A percentile compares a stretch with the other conserved stretches of the same genome.
Conservation (phyloP, 305 asterid species). For the Fraxinus nigra region DNA sequence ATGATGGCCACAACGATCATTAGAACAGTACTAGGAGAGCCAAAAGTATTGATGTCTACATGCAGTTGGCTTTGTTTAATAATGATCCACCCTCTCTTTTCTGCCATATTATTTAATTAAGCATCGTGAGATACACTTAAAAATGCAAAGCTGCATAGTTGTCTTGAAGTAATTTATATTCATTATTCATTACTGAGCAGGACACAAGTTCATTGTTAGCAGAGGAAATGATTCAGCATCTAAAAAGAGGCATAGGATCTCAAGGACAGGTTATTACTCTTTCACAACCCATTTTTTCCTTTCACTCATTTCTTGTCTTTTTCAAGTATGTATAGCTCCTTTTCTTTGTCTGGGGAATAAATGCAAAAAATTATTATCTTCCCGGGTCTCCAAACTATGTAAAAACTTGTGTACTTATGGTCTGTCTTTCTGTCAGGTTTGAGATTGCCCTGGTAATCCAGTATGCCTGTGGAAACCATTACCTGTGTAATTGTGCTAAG, state of each 20-base stretch:
- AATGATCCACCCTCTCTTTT: slow-evolving; percentile 9
- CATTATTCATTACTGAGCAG: slow-evolving; percentile 40
- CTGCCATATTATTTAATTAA: slow-evolving; percentile 14
- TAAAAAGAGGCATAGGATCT: slow-evolving; percentile 64
- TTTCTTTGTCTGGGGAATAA: slow-evolving; percentile 12
- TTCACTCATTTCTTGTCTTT: slow-evolving; percentile 17
- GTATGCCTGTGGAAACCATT: slow-evolving; percentile 14
- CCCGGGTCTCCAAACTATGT: not conserved
- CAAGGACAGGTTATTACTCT: slow-evolving; percentile 71
- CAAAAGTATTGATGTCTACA: not conserved
- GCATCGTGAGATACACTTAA: slow-evolving; percentile 19
- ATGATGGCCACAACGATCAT: not conserved
- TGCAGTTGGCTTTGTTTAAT: slow-evolving; percentile 9
- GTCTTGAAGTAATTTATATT: not conserved
- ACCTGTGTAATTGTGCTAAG: slow-evolving; percentile 17
- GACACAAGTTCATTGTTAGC: slow-evolving; percentile 66
- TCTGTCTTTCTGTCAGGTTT: slow-evolving; percentile 19
- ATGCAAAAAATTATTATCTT: not conserved
- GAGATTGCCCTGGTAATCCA: slow-evolving; percentile 15
- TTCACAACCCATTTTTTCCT: slow-evolving; percentile 10
- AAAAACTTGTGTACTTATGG: not conserved
- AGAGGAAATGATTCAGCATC: slow-evolving; percentile 80
- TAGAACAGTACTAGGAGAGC: not conserved
- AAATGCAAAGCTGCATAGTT: not conserved
- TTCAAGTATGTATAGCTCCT: not conserved